These are phyloP conservation scores for Oryza nivara DNA, from an alignment of 176 grass and related monocot genomes.

Conservation along the genomic window DNA sequence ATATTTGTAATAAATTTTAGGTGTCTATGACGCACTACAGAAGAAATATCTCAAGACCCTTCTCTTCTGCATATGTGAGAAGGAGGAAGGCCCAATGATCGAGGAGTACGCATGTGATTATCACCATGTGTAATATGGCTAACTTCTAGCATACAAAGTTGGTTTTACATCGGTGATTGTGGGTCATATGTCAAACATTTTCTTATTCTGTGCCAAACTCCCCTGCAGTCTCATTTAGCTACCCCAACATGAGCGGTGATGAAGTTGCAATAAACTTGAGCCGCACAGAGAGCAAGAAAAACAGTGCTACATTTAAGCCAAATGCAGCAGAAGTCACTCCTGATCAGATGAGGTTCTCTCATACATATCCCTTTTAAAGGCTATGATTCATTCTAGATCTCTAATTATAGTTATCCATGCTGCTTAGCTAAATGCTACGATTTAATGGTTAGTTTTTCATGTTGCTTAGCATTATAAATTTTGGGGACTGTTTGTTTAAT, in stretches of 20 bases:
- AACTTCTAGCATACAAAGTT: slow-evolving; percentile 24
- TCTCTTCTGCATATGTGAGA: slow-evolving; percentile 93
- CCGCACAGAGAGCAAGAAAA: slow-evolving; percentile 83
- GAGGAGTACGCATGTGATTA: slow-evolving; percentile 93
- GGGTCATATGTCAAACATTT: neutral
- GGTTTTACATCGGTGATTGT: slow-evolving; percentile 4
- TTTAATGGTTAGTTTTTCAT: slow-evolving; percentile 26
- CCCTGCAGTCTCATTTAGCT: slow-evolving; percentile 86
- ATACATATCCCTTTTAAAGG: slow-evolving; percentile 30
- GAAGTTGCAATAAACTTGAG: slow-evolving; percentile 91
- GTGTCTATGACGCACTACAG: slow-evolving; percentile 94
- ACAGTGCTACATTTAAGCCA: slow-evolving; percentile 65
- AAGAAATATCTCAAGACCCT: slow-evolving; percentile 99
- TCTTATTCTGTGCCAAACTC: slow-evolving; percentile 16
- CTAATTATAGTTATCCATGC: slow-evolving; percentile 16
- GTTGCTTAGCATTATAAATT: neutral
- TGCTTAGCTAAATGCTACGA: slow-evolving; percentile 8
- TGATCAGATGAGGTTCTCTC: slow-evolving; percentile 88
- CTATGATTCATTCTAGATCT: neutral
- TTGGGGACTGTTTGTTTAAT: slow-evolving; percentile 31
- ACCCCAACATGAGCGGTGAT: slow-evolving; percentile 59
- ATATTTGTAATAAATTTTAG: slow-evolving; percentile 42
- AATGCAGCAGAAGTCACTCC: slow-evolving; percentile 78
- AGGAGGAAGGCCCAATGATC: slow-evolving; percentile 80
- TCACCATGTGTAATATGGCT: slow-evolving; percentile 14